Conservation (phyloP, 495 filamentous ascomycete genomes). For the Terfezia claveryi region DNA sequence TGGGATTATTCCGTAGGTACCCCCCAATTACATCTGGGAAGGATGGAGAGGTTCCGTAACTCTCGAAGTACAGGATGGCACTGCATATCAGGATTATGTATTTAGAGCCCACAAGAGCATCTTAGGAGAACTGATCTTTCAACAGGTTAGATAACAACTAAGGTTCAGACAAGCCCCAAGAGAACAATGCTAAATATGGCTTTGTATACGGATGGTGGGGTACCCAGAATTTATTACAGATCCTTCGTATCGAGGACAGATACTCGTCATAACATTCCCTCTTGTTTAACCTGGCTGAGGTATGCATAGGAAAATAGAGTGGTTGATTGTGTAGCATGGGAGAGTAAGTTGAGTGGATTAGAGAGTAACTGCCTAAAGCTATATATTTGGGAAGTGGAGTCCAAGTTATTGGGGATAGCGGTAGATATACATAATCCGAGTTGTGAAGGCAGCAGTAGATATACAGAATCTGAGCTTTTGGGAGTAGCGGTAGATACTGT, state of each 20-base stretch:
- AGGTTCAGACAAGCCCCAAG: neutral
- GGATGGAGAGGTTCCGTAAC: constrained; percentile 29
- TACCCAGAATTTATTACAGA: constrained; percentile 98
- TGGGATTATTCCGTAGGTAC: neutral
- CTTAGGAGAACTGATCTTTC: constrained; percentile 92
- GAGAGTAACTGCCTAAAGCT: no score
- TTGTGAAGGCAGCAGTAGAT: no score
- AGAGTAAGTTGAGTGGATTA: no score
- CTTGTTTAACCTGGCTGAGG: no score
- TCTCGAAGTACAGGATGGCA: constrained; percentile 79
- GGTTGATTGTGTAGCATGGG: no score
- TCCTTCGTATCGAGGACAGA: constrained; percentile 96
- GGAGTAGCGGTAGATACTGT: no score
- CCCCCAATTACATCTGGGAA: neutral
- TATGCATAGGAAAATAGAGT: no score
- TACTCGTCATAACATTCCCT: constrained; percentile 95
- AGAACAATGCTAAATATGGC: neutral
- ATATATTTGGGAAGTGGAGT: no score
- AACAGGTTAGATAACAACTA: constrained; percentile 27
- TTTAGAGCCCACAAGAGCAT: constrained; percentile 85
- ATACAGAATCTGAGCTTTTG: no score
- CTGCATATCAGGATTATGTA: constrained; percentile 74
- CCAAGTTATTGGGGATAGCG: no score
- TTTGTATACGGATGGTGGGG: constrained; percentile 31
- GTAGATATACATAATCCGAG: no score